phyloP scores from a whole-genome alignment of 768 basidiomycete genomes.

The Vararia minispora region DNA sequence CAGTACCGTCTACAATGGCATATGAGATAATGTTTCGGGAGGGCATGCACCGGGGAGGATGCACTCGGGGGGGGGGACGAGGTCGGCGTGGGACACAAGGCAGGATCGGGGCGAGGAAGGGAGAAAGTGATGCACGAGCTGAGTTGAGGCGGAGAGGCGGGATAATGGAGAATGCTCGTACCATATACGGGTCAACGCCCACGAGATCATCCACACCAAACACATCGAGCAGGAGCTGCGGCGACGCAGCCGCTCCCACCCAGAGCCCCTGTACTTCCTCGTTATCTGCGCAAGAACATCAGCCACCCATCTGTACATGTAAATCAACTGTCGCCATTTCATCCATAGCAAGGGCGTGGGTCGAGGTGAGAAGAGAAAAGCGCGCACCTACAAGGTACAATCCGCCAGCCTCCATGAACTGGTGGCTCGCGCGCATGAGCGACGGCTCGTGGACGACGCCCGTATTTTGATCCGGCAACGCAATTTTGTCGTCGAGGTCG shows the following conservation, averaged over 20 bases:
- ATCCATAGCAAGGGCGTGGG: background rate
- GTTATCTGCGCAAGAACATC: constrained; percentile 55
- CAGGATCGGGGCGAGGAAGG: constrained; percentile 5
- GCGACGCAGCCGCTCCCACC: constrained; percentile 77
- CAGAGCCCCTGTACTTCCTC: constrained; percentile 83
- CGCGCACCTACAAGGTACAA: constrained; percentile 82
- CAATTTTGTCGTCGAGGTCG: constrained; percentile 61
- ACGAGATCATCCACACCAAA: constrained; percentile 77
- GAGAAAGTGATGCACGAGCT: background rate
- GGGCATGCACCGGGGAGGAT: no score
- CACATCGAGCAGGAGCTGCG: constrained; percentile 71
- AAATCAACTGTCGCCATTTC: no score
- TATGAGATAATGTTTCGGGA: no score
- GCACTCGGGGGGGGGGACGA: no score
- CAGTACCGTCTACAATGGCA: constrained; percentile 43
- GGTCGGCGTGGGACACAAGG: no score
- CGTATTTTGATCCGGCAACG: constrained; percentile 49
- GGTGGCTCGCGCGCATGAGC: constrained; percentile 72
- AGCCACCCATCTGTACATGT: constrained; percentile 1
- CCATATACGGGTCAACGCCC: constrained; percentile 57
- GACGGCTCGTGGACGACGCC: constrained; percentile 59
- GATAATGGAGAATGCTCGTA: constrained; percentile 24
- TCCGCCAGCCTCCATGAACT: constrained; percentile 83
- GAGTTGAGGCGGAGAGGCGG: background rate
- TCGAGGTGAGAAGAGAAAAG: background rate